Evolutionary conservation across 331 rosid species (phyloP), one percentile per base, ranked within the genome.

Genomic region (Ulmus americana): DNA sequence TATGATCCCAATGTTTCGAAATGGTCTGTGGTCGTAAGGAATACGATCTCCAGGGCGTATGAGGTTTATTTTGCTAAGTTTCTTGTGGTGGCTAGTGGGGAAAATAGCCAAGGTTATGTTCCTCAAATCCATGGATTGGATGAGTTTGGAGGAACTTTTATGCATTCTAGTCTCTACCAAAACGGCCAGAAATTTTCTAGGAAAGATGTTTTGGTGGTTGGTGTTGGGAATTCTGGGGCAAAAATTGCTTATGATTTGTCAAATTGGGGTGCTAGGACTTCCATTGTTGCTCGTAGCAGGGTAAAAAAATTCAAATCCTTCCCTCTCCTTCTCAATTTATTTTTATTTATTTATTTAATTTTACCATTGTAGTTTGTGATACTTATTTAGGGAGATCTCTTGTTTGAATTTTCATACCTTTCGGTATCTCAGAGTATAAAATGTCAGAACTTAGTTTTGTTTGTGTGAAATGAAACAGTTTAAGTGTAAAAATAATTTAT

Each of bases 171-270:
- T 44, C 7, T 49, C 1, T 84, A 87, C 18, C 14, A 54, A 1
- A 77, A 80, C 63, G 95, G 90, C 2, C 71, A 65, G n/a, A 47
- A 49, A 1, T 69, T 48, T 72, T 70, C 59, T 42, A 77, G 42
- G 7, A 84, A 82, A 11, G 63, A 76, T 64, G 90, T 69, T 59
- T 59, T 78, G 82, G 82, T 78, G 10, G 82, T 78, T 18, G 82
- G 82, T 0, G 45, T 63, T 69, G 61, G 90, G 0, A 87, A 87
- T 74, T 87, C 90, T 2, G 95, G 95, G 1, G 78, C 84, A 90
- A 88, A 87, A 70, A 84, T 84, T 46, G 79, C 86, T 49, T 82
- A 76, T 68, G 95, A 87, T 75, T 67, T 87, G 51, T 28, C 81
- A 4, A 82, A 62, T 57, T 74, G 56, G 74, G 81, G 75, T 45